Evolutionary conservation across 192 early-diverging fungal genomes (phyloP).

Genomic region (Diversispora eburnea): DNA sequence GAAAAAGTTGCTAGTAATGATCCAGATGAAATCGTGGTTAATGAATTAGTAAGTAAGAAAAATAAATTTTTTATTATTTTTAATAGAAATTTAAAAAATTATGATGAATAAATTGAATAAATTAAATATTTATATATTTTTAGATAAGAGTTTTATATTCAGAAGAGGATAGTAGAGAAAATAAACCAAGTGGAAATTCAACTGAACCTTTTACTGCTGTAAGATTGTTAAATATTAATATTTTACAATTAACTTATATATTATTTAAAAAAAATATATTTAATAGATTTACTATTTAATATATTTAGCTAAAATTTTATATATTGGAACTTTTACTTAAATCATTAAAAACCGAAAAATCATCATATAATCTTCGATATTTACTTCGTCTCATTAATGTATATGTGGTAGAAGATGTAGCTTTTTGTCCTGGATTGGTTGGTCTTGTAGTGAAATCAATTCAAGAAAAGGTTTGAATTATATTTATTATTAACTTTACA

Average conservation of each 20-base stretch:
- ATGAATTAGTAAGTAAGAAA: slow-evolving; percentile 53
- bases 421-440: slow-evolving; percentile 68
- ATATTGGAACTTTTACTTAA: slow-evolving; percentile 63
- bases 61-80: background rate
- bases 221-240: background rate
- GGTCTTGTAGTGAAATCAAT: slow-evolving; percentile 65
- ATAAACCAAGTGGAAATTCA: slow-evolving; percentile 20
- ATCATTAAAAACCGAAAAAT: slow-evolving; percentile 61
- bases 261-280: slow-evolving; percentile 17
- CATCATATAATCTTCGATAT: slow-evolving; percentile 60
- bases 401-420: slow-evolving; percentile 72
- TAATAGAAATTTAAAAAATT: background rate
- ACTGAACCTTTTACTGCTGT: slow-evolving; percentile 41
- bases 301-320: slow-evolving; percentile 59
- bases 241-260: background rate
- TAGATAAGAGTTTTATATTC: slow-evolving; percentile 47
- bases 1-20: slow-evolving; percentile 36
- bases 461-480: slow-evolving; percentile 64
- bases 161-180: slow-evolving; percentile 33
- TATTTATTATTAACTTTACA: background rate
- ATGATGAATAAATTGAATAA: background rate
- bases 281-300: background rate
- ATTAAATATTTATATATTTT: background rate
- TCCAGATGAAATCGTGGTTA: slow-evolving; percentile 48
- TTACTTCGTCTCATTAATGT: slow-evolving; percentile 65